These are phyloP conservation scores for Chalciporus pseudorubinellus DNA, from an alignment of 768 basidiomycete genomes.

Conservation along the genomic window DNA sequence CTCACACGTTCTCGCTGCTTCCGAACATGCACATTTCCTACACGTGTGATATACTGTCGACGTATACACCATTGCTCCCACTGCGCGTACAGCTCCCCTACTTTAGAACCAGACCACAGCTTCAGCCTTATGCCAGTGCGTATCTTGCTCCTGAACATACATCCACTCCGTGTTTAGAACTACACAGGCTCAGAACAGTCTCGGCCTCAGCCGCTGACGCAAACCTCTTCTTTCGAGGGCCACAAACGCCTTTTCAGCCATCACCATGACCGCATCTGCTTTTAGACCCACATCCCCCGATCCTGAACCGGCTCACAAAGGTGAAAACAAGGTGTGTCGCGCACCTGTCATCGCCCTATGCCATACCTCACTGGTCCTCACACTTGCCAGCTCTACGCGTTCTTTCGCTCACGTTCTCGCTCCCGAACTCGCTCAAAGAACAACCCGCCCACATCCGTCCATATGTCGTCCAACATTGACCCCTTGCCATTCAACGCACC, in stretches of 20 bases:
- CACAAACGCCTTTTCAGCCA: constrained; percentile 7
- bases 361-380: background rate
- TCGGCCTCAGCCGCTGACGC: constrained; percentile 1
- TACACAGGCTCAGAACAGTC: background rate
- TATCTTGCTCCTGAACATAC: background rate
- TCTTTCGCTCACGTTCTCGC: constrained; percentile 50
- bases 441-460: constrained; percentile 1
- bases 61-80: constrained; percentile 40
- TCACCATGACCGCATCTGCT: constrained; percentile 10
- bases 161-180: background rate
- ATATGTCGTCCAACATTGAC: constrained; percentile 18
- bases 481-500: background rate
- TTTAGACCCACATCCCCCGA: constrained; percentile 1
- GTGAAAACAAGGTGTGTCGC: constrained; percentile 46
- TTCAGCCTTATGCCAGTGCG: background rate
- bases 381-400: constrained; percentile 52
- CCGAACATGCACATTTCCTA: constrained; percentile 34
- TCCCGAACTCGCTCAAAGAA: constrained; percentile 32
- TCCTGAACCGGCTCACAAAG: constrained; percentile 21
- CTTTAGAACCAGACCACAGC: background rate
- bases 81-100: constrained; percentile 23
- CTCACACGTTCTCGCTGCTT: constrained; percentile 8
- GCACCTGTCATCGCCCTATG: background rate
- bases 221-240: background rate
- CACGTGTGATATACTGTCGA: constrained; percentile 46